Base-by-base conservation (phyloP, 1,139 yeast species). In the Meyerozyma athensensis region DNA sequence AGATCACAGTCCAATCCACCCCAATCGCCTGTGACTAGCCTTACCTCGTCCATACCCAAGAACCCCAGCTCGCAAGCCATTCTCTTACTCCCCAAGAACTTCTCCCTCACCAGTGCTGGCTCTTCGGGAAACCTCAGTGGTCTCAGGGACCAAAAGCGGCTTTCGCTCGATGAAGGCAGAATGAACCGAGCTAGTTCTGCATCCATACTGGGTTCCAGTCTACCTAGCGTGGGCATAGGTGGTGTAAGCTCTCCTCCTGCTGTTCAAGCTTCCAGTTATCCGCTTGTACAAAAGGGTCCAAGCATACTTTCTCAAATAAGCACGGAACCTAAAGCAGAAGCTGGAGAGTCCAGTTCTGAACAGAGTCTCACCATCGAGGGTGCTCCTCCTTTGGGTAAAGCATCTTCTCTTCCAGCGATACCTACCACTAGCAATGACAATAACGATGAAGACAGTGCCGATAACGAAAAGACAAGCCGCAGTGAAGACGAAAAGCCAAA, bases 1-100 rank as follows among this genome's bases (percentile, higher is more conserved):
- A 49, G 72, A 24, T 59, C 72, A 0, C 58, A 53, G 23, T 62
- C 71, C 1, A 64, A 61, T 40, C 69, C 72, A 6, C 54, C 62
- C 2, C 56, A 54, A 33, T 54, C 66, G 1, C 64, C 66, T 3
- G 42, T 43, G 8, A 5, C 38, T 14, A 38, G 28, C 14, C 36
- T 34, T 22, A 30, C 26, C 12, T 5, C 32, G 12, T 13, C 35
- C 23, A 36, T 26, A 18, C 21, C 39, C 17, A 48, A 43, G 37
- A 46, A 23, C 39, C 38, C 20, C 13, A 50, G 48, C 36, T 48
- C 59, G 9, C 68, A 62, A 40, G 74, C 75, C 7, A 69, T 71
- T 7, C 56, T 71, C 36, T 54, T 71, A 26, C 53, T 71, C 30
- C 77, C 77, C 1, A 71, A 66, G 48, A 71, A 71, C 45, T 71